phyloP scores from a whole-genome alignment of 129 eudicot species.

The Solidago caesia region DNA sequence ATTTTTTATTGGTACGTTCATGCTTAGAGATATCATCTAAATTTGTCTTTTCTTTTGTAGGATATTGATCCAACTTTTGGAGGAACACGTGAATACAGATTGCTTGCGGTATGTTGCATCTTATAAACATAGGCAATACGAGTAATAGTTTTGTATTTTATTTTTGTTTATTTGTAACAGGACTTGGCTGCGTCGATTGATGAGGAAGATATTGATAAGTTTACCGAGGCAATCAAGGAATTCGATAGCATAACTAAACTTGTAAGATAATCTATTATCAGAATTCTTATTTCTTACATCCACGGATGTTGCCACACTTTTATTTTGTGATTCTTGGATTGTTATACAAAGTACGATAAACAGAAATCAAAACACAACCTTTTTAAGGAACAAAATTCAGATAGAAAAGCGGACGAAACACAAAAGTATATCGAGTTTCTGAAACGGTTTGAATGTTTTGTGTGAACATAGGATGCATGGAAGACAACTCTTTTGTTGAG shows the following conservation, averaged over 20 bases:
- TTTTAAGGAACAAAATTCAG: not conserved
- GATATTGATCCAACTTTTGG: constrained; percentile 48
- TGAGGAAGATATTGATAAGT: constrained; percentile 55
- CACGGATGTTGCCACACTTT: not conserved
- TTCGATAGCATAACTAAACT: constrained; percentile 63
- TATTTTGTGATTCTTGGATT: not conserved
- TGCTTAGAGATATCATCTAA: not conserved
- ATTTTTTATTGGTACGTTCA: not conserved
- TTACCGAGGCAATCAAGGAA: constrained; percentile 65
- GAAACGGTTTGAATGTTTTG: not conserved
- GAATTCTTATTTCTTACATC: not conserved
- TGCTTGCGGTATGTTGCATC: constrained; percentile 36
- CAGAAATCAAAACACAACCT: not conserved
- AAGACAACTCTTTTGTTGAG: constrained; percentile 90
- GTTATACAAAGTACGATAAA: not conserved
- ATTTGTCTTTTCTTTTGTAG: constrained; percentile 33
- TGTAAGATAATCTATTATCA: constrained; percentile 35
- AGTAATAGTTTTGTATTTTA: not conserved
- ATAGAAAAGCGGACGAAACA: not conserved
- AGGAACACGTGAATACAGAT: constrained; percentile 47
- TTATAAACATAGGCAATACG: not conserved
- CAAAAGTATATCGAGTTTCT: not conserved
- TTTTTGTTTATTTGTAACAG: constrained; percentile 20
- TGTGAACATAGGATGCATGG: constrained; percentile 67
- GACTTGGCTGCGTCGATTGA: constrained; percentile 63